These are phyloP conservation scores for Trichoderma sp. DNA, from an alignment of 2,329 filamentous ascomycete genomes.

Conservation along the genomic window DNA sequence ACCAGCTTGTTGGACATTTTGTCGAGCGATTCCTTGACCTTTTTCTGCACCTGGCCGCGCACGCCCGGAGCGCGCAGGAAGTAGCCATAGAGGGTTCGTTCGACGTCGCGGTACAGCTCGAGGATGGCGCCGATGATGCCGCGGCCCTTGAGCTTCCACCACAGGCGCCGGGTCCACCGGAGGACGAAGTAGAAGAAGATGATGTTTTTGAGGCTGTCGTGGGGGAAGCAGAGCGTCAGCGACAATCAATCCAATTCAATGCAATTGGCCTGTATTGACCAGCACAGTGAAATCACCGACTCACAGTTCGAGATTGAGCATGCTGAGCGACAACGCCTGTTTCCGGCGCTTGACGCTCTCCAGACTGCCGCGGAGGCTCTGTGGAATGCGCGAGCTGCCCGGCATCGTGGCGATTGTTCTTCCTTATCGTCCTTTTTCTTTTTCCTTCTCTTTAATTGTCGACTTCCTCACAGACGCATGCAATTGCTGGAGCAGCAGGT, in stretches of 20 bases:
- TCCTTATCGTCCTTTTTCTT: background rate
- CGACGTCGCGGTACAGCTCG: slow-evolving; percentile 69
- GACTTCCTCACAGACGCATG: background rate
- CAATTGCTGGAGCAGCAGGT: background rate
- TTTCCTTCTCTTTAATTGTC: background rate
- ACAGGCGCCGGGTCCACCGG: slow-evolving; percentile 74
- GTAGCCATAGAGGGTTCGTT: slow-evolving; percentile 74
- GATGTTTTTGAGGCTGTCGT: slow-evolving; percentile 53
- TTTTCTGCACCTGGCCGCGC: slow-evolving; percentile 77
- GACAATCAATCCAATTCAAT: background rate
- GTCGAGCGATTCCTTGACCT: slow-evolving; percentile 74
- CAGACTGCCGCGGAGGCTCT: slow-evolving; percentile 67
- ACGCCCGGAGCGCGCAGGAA: slow-evolving; percentile 87
- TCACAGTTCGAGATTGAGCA: slow-evolving; percentile 68
- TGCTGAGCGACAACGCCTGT: slow-evolving; percentile 53
- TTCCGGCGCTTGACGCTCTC: slow-evolving; percentile 57
- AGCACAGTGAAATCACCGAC: slow-evolving; percentile 30
- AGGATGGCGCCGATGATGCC: slow-evolving; percentile 76
- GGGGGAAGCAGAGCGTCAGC: background rate
- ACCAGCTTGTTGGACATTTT: slow-evolving; percentile 85
- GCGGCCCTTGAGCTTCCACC: slow-evolving; percentile 84
- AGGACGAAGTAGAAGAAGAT: slow-evolving; percentile 86
- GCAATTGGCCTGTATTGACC: background rate
- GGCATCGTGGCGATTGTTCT: slow-evolving; percentile 46
- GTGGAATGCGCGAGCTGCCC: slow-evolving; percentile 66